Evolutionary conservation across 495 filamentous ascomycete species (phyloP), one percentile per base, ranked within the genome.

Genomic region (Letharia lupina): DNA sequence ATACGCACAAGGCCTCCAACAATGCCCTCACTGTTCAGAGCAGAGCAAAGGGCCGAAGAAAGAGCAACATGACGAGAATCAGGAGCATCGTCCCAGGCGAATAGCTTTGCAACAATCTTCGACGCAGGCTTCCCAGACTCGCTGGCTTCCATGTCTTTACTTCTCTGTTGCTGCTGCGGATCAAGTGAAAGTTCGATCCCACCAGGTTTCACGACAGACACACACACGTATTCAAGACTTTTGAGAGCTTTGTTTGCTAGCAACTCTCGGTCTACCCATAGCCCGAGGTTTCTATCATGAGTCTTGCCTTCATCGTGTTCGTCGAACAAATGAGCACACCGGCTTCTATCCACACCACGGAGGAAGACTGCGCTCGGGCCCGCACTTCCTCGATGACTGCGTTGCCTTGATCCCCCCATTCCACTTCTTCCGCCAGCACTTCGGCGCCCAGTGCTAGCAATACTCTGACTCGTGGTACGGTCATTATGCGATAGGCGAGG

Each of bases 1-100:
- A 98, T 77, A 59, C 91, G 88, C 44, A 94, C 80, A 65, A 97
- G 84, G 20, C 91, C 91, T n/a, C 94, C 94, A 31, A 96, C 89
- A 35, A 96, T 80, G 5, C 84, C 86, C 47, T 84, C 77, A 39
- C 84, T 84, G 13, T 85, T 83, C 41, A 98, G 81, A 6, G 87
- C 81, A 10, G 83, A 83, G 71, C 89, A 92, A 11, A 98, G 76
- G 5, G 86, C 72, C 3, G 86, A 82, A 16, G 94, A 97, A 41
- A 98, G 80, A 23, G 88, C 89, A 66, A 82, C 82, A 65, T 93
- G 91, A 60, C 85, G 84, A 37, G 82, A 84, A 70, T 95, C 89
- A 5, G 93, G 93, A 1, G 91, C 89, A 71, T 95, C 89, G 44
- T 92, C 84, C 95, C 95, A 98, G 1, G 83, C 75, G 59, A 83